Evolutionary conservation across 2,329 filamentous ascomycete genomes (phyloP).

Genomic region (Elsinoe fawcettii): DNA sequence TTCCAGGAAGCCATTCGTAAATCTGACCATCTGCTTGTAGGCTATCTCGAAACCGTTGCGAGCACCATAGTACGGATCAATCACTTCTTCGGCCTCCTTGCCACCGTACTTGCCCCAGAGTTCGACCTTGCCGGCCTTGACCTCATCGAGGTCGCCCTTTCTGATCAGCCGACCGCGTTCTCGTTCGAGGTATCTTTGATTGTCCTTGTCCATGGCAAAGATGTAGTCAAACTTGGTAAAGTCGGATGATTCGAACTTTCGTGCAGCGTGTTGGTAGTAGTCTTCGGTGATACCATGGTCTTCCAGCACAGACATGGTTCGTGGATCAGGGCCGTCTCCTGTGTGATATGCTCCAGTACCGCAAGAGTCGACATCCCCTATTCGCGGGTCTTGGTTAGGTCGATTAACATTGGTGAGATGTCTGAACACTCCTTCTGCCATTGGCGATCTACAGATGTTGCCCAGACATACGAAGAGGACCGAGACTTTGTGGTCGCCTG

Average conservation of each 20-base stretch:
- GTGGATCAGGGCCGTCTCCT: conserved; percentile 66
- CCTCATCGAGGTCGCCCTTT: conserved; percentile 31
- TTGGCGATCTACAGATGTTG: conserved; percentile 88
- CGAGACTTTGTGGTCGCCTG: conserved; percentile 41
- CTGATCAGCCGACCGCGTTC: conserved; percentile 48
- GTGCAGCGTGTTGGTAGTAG: conserved; percentile 64
- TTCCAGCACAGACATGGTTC: conserved; percentile 72
- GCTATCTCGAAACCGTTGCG: conserved; percentile 71
- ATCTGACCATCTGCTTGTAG: conserved; percentile 75
- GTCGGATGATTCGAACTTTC: conserved; percentile 63
- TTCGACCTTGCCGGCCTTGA: conserved; percentile 38
- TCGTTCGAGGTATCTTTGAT: conserved; percentile 62
- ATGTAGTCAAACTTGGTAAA: conserved; percentile 87
- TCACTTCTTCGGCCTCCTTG: conserved; percentile 57
- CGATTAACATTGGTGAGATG: conserved; percentile 55
- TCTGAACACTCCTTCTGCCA: conserved; percentile 92
- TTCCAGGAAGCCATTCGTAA: conserved; percentile 67
- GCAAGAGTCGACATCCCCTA: conserved; percentile 73
- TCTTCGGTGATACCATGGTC: conserved; percentile 61
- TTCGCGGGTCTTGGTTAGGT: conserved; percentile 37
- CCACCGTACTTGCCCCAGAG: conserved; percentile 79
- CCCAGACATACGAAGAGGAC: conserved; percentile 94
- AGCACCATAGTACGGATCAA: conserved; percentile 91
- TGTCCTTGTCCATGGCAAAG: conserved; percentile 85
- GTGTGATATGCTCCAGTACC: conserved; percentile 85